phyloP scores from a whole-genome alignment of 148 eudicot genomes.

The Fagopyrum esculentum region DNA sequence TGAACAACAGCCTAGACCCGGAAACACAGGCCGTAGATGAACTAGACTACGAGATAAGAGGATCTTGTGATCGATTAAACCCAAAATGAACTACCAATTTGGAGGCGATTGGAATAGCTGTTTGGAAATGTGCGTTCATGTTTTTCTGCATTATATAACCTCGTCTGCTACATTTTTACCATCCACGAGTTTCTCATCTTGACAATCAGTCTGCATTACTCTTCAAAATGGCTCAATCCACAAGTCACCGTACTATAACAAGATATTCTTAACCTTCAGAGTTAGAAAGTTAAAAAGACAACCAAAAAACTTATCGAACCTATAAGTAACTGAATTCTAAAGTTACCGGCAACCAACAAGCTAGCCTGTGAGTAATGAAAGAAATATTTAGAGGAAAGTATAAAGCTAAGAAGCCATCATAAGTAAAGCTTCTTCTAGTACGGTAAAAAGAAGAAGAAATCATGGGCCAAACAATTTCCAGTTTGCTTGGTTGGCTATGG shows the following conservation, averaged over 20 bases:
- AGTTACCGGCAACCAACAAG: not conserved
- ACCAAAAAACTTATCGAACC: not conserved
- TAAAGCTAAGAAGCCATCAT: not conserved
- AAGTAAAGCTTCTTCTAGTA: not conserved
- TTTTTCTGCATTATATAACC: not conserved
- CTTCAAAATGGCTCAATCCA: no score
- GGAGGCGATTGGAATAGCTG: not conserved
- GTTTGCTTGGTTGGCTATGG: not conserved
- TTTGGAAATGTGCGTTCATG: not conserved
- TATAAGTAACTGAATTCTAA: not conserved
- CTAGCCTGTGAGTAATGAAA: not conserved
- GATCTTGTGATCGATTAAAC: not conserved
- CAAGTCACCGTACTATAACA: not conserved
- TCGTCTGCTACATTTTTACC: no score
- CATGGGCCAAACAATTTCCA: not conserved
- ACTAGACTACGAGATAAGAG: not conserved
- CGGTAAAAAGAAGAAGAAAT: not conserved
- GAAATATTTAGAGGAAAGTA: not conserved
- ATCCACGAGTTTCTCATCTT: no score
- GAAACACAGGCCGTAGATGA: conserved; percentile 7
- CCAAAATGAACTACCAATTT: not conserved
- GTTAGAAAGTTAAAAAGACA: no score
- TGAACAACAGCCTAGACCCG: not conserved
- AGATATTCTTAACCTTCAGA: no score
- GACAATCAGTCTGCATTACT: no score